These are phyloP conservation scores for Penicillium lividum DNA, from an alignment of 495 filamentous ascomycete species.

Conservation along the genomic window DNA sequence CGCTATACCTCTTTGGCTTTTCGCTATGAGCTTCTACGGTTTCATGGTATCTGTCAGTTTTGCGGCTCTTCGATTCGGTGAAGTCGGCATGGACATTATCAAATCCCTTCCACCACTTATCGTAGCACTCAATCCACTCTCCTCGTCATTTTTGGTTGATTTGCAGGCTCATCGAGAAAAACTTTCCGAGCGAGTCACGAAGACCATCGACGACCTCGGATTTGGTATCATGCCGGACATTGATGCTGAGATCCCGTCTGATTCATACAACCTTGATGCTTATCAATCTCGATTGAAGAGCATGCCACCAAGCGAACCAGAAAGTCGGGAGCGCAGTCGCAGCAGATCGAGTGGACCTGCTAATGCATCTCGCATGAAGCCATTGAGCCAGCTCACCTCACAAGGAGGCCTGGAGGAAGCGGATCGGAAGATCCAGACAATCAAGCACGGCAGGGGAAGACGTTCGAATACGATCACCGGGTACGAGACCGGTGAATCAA, in stretches of 20 bases:
- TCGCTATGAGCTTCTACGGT: constrained; percentile 65
- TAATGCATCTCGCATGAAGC: constrained; percentile 55
- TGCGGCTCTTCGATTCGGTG: constrained; percentile 84
- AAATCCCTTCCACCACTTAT: constrained; percentile 85
- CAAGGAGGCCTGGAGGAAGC: constrained; percentile 74
- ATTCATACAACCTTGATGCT: constrained; percentile 43
- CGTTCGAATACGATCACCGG: constrained; percentile 19
- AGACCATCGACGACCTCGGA: constrained; percentile 84
- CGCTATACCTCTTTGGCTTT: constrained; percentile 68
- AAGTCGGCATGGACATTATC: constrained; percentile 90
- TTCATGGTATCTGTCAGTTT: constrained; percentile 84
- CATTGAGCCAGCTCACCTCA: constrained; percentile 65
- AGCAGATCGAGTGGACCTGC: constrained; percentile 54
- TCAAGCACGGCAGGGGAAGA: constrained; percentile 64
- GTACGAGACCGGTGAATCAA: constrained; percentile 28
- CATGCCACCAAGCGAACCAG: constrained; percentile 33
- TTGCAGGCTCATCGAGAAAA: constrained; percentile 69
- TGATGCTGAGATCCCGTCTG: constrained; percentile 68
- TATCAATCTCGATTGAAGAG: constrained; percentile 35
- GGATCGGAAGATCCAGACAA: constrained; percentile 72
- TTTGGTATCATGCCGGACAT: constrained; percentile 92
- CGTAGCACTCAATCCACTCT: constrained; percentile 72
- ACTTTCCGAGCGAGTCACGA: constrained; percentile 71
- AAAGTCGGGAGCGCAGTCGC: constrained; percentile 66
- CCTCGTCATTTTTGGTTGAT: constrained; percentile 71